Evolutionary conservation across 305 asterid species (phyloP), one percentile per base, ranked within the genome.

Genomic region (Rubia balearica): DNA sequence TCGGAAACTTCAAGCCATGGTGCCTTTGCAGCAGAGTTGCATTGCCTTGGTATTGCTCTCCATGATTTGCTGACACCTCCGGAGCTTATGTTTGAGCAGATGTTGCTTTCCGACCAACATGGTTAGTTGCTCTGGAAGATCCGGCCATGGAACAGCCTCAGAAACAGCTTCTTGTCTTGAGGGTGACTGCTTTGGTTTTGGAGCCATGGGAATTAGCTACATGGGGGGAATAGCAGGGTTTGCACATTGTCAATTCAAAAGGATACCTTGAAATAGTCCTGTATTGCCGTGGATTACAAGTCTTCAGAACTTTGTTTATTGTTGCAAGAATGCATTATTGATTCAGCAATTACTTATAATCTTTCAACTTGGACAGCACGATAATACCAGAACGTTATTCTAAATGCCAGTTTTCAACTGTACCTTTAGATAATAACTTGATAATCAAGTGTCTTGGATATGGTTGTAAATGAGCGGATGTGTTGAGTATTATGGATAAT

Each of bases 61-160:
- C 89, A 82, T 24, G 87, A 71, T 70, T 82, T 82, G 30, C 69
- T 36, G 61, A 75, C 70, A 59, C 84, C 71, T 8, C 76, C 82
- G 36, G 75, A 71, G n/a, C 77, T 62, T 60, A 84, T 71, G 72
- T 64, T 78, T 19, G 63, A 78, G 41, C 38, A 75, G 68, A 5
- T 56, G 59, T 41, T 80, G 78, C 68, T 70, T 70, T 61, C 75
- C 76, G 5, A 82, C 48, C 30, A 22, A 24, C 14, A 8, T 12
- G 70, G 73, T 42, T 65, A 78, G 77, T 43, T 80, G 77, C 38
- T 24, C 60, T n/a, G 81, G 86, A 73, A 80, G 77, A 79, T 81
- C 70, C 55, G 71, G 78, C 88, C 85, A 84, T 73, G 79, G 68
- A 57, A 55, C 73, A 70, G 66, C 71, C 51, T 33, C 53, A 36